Base-by-base conservation (phyloP, 176 grass and related monocot genomes). In the Rhynchospora breviuscula region DNA sequence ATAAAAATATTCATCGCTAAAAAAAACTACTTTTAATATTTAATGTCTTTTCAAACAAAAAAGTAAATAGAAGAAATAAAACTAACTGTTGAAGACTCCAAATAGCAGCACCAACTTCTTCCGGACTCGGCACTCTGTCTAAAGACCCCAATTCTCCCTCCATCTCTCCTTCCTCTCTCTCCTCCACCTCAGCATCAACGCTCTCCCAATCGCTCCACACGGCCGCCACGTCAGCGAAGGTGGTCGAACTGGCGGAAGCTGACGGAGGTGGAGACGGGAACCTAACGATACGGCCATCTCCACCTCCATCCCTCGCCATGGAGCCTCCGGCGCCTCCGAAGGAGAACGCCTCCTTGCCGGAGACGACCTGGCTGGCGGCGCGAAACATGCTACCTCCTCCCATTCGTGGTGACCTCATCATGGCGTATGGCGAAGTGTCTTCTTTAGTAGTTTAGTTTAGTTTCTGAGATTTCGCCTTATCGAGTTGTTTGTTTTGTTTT, bases 61-160 rank as follows among this genome's bases (percentile, higher is more conserved):
- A 44, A 29, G 14, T 2, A 15, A 80, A 78, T 6, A n/a, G 25
- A 61, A 25, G n/a, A 73, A 62, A 63, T 25, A 0, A 57, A 48
- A 87, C 84, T 81, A 86, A 99, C 96, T 93, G 80, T 29, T 89
- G 88, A 86, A 99, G 94, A 17, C 78, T 90, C 15, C 85, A 86
- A 51, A 99, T 71, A 26, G 91, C 96, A 23, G 87, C 88, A 40
- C 89, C 83, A 29, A 91, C 89, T 86, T 99, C 96, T 6, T 95
- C 91, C 10, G 33, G 73, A 0, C 91, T 91, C 11, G 93, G 96
- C 21, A 71, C 83, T 10, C 19, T 56, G 10, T 87, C 91, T 60
- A 95, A 87, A 75, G 80, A 79, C 48, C 62, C 29, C 62, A 22
- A 9, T 45, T 74, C 61, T 18, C 51, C 35, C 22, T 19, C 85